Conservation (phyloP, 78 protist species). For the Dictyostelium intermedium region DNA sequence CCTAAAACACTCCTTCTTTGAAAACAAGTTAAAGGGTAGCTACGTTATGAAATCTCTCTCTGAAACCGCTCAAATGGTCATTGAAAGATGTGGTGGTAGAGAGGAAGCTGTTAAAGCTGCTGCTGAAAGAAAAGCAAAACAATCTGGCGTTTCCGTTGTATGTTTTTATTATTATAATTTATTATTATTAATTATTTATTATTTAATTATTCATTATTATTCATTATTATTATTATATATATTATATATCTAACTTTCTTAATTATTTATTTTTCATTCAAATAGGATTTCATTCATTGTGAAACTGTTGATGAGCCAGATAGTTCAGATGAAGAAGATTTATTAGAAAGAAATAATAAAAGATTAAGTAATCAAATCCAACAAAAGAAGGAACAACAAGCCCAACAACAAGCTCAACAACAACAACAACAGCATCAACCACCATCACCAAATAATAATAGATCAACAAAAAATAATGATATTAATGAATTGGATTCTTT, state of each 20-base stretch:
- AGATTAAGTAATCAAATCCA: neutral
- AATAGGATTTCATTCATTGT: constrained; percentile 41
- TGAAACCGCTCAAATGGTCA: constrained; percentile 44
- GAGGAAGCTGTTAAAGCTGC: constrained; percentile 62
- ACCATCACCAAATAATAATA: constrained; percentile 3
- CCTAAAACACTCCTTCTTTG: constrained; percentile 64
- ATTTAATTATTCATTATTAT: too few species aligned
- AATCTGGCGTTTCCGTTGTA: constrained; percentile 42
- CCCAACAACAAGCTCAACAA: constrained; percentile 1
- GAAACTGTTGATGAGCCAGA: constrained; percentile 22
- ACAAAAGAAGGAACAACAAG: neutral
- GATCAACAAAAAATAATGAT: neutral
- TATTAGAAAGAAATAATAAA: constrained; percentile 57
- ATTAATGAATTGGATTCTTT: constrained; percentile 74
- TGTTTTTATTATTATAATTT: neutral
- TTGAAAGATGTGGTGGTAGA: constrained; percentile 45
- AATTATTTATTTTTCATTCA: neutral
- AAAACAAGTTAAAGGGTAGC: constrained; percentile 45
- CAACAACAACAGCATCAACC: constrained; percentile 5
- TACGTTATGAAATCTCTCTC: constrained; percentile 50
- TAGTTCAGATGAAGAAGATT: constrained; percentile 46
- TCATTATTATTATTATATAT: neutral
- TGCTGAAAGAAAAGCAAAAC: constrained; percentile 51
- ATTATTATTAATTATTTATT: too few species aligned
- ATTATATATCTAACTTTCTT: neutral